Conservation (phyloP, 495 filamentous ascomycete species). For the Physcia stellaris region DNA sequence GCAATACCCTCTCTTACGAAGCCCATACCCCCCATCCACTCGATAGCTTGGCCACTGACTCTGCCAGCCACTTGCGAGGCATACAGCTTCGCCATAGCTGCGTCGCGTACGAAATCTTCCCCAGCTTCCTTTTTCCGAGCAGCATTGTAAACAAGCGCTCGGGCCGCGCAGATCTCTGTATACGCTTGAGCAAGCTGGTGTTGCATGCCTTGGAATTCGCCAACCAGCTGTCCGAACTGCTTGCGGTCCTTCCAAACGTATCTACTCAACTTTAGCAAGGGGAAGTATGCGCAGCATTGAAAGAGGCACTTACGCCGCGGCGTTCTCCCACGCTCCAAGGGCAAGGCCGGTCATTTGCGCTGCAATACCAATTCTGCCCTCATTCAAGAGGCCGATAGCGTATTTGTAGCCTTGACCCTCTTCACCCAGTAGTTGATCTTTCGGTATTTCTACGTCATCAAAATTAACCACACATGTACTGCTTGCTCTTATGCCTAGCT, state of each 20-base stretch:
- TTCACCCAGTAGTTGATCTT: conserved; percentile 75
- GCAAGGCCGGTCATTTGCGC: conserved; percentile 98
- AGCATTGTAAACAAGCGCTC: conserved; percentile 90
- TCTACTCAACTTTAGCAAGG: conserved; percentile 23
- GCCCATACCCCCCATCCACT: conserved; percentile 99
- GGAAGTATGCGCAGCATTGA: conserved; percentile 3
- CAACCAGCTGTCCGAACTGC: conserved; percentile 88
- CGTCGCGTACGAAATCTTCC: conserved; percentile 85
- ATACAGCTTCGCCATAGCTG: conserved; percentile 96
- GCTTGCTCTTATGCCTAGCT: conserved; percentile 88
- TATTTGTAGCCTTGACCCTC: conserved; percentile 95
- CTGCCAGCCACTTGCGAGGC: conserved; percentile 84
- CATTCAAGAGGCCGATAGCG: conserved; percentile 90
- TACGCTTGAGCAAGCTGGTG: conserved; percentile 96
- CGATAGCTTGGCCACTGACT: conserved; percentile 75
- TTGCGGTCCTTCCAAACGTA: conserved; percentile 96
- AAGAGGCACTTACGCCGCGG: conserved; percentile 49
- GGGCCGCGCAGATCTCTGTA: conserved; percentile 81
- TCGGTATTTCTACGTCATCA: conserved; percentile 85
- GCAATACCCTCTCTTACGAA: conserved; percentile 94
- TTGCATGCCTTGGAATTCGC: conserved; percentile 98
- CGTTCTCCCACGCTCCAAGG: conserved; percentile 91
- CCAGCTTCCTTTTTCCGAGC: conserved; percentile 97
- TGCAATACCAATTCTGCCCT: conserved; percentile 93
- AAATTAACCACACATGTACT: conserved; percentile 96